Conservation (phyloP, 2,329 filamentous ascomycete species). For the Chaetomium olivaceum region DNA sequence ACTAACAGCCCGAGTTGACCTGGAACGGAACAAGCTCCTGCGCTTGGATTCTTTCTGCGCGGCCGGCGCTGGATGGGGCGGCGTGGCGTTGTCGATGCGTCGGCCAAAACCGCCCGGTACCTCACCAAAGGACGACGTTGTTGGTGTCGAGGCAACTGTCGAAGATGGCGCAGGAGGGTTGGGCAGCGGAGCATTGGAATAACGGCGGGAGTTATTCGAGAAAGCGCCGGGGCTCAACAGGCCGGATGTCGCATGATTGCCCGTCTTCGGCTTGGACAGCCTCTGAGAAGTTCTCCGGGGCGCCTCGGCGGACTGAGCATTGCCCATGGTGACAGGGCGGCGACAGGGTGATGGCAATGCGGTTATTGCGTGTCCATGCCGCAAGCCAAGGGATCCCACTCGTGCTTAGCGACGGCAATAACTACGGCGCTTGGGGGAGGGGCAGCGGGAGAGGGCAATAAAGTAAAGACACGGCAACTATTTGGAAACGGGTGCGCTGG, state of each 20-base stretch:
- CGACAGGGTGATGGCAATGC: slow-evolving; percentile 41
- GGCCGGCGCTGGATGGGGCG: slow-evolving; percentile 26
- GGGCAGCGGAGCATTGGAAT: slow-evolving; percentile 34
- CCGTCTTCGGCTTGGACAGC: slow-evolving; percentile 53
- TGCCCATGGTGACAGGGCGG: slow-evolving; percentile 49
- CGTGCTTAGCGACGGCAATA: slow-evolving; percentile 35
- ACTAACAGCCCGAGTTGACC: slow-evolving; percentile 37
- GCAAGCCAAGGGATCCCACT: slow-evolving; percentile 33
- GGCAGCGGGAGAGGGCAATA: slow-evolving; percentile 25
- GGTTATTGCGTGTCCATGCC: slow-evolving; percentile 45
- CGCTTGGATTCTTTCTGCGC: slow-evolving; percentile 31
- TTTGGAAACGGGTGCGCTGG: slow-evolving; percentile 17
- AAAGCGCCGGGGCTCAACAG: slow-evolving; percentile 43
- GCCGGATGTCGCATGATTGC: slow-evolving; percentile 45
- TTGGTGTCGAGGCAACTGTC: slow-evolving; percentile 25
- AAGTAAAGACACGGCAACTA: slow-evolving; percentile 26
- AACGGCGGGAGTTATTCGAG: slow-evolving; percentile 37
- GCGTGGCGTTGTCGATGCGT: slow-evolving; percentile 26
- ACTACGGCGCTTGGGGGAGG: slow-evolving; percentile 36
- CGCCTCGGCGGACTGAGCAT: slow-evolving; percentile 49
- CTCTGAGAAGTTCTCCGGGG: slow-evolving; percentile 46
- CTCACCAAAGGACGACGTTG: slow-evolving; percentile 22
- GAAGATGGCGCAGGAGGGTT: slow-evolving; percentile 23
- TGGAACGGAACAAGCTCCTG: slow-evolving; percentile 42
- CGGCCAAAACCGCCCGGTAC: slow-evolving; percentile 18